These are phyloP conservation scores for Glonium stellatum DNA, from an alignment of 495 filamentous ascomycete species.

Conservation along the genomic window DNA sequence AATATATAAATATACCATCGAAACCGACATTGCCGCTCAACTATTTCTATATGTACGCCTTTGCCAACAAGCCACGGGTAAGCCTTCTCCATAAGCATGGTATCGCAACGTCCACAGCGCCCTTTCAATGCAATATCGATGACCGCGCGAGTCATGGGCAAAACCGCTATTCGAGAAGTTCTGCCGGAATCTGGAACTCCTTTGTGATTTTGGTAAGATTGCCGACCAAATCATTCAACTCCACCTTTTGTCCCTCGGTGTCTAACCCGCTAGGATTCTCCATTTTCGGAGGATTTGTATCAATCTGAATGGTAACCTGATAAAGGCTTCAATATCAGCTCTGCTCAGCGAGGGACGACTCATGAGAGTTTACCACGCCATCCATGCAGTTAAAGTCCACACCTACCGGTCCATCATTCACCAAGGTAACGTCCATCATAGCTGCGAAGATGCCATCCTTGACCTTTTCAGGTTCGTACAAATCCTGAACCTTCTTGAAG, in stretches of 20 bases:
- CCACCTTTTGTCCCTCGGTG: conserved; percentile 11
- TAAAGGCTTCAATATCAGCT: conserved; percentile 10
- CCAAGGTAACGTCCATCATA: conserved; percentile 94
- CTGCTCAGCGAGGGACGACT: conserved; percentile 10
- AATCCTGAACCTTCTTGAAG: conserved; percentile 62
- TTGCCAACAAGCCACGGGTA: background rate
- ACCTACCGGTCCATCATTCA: conserved; percentile 93
- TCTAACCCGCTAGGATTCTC: conserved; percentile 27
- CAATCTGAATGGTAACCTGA: conserved; percentile 61
- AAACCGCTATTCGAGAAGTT: conserved; percentile 24
- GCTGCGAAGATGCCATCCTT: conserved; percentile 95
- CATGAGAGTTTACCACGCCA: conserved; percentile 49
- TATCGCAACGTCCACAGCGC: background rate
- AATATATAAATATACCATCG: too few relatives aligned
- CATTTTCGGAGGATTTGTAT: conserved; percentile 54
- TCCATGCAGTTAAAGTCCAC: conserved; percentile 58
- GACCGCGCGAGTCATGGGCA: background rate
- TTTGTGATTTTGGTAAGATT: conserved; percentile 30
- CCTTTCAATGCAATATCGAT: background rate
- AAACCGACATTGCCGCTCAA: too few relatives aligned
- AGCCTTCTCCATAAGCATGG: background rate
- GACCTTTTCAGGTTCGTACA: conserved; percentile 69
- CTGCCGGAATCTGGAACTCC: conserved; percentile 28
- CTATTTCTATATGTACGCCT: background rate
- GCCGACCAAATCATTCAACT: conserved; percentile 26